A percentile compares a stretch with the other conserved stretches of the same genome.
phyloP scores from a whole-genome alignment of 2,329 filamentous ascomycete species.

The Myriosclerotinia duriaeana region DNA sequence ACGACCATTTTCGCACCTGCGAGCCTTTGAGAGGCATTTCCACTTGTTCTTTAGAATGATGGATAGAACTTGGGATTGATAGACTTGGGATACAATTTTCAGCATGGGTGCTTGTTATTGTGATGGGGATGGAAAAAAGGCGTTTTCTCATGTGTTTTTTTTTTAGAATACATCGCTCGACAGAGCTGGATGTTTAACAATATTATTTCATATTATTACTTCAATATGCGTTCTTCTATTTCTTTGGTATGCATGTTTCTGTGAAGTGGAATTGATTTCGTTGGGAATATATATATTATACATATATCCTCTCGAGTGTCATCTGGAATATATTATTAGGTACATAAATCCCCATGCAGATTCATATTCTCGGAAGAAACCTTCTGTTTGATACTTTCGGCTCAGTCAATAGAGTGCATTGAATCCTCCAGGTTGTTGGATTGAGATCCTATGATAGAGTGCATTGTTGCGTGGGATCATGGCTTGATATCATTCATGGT shows the following conservation, averaged over 20 bases:
- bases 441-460: no score
- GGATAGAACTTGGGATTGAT: background rate
- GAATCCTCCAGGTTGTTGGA: no score
- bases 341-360: no score
- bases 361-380: no score
- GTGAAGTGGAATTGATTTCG: background rate
- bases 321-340: no score
- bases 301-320: no score
- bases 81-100: conserved; percentile 2
- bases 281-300: no score
- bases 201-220: conserved; percentile 10
- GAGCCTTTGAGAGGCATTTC: background rate
- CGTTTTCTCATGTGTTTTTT: background rate
- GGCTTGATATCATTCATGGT: no score
- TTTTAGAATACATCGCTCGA: background rate
- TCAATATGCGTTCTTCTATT: background rate
- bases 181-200: conserved; percentile 11
- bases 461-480: no score
- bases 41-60: background rate
- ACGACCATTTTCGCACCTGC: conserved; percentile 1
- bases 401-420: no score
- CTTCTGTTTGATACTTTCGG: no score
- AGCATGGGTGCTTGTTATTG: conserved; percentile 14
- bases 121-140: conserved; percentile 12
- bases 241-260: background rate